Percentiles rank a stretch among this genome's conserved stretches.
These are phyloP conservation scores for Penicillium sp. DNA, from an alignment of 2,329 filamentous ascomycete genomes.

Conservation along the genomic window DNA sequence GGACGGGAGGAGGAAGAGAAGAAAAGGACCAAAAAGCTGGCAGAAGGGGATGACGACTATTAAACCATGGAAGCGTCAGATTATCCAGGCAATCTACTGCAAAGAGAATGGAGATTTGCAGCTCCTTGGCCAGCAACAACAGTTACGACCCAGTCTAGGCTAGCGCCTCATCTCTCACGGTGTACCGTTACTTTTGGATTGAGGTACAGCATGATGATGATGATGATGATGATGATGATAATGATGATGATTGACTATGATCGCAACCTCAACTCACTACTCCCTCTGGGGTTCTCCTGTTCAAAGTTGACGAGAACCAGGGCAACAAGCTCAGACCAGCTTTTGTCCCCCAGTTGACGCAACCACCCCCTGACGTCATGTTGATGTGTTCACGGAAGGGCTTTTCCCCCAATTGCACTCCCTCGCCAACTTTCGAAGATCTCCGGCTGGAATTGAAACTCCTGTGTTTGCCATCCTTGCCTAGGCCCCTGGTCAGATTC, in stretches of 20 bases:
- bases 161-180: not conserved
- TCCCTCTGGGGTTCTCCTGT: not conserved
- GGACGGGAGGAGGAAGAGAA: not conserved
- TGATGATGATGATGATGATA: not conserved
- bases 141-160: not conserved
- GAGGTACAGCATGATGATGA: not conserved
- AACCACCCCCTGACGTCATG: slow-evolving; percentile 18
- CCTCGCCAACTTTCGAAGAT: not conserved
- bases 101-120: slow-evolving; percentile 1
- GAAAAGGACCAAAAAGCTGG: slow-evolving; percentile 1
- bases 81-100: not conserved
- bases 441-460: not conserved
- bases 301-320: not conserved
- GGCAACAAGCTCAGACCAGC: not conserved
- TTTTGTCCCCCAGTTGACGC: slow-evolving; percentile 7
- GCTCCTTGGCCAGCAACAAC: not conserved
- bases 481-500: not conserved
- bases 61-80: slow-evolving; percentile 6
- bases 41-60: slow-evolving; percentile 20
- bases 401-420: slow-evolving; percentile 11
- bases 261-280: not conserved
- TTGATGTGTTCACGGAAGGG: slow-evolving; percentile 7
- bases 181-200: not conserved
- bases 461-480: not conserved
- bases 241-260: not conserved